These are phyloP conservation scores for Lyophyllum shimeji DNA, from an alignment of 768 basidiomycete species.

Conservation along the genomic window DNA sequence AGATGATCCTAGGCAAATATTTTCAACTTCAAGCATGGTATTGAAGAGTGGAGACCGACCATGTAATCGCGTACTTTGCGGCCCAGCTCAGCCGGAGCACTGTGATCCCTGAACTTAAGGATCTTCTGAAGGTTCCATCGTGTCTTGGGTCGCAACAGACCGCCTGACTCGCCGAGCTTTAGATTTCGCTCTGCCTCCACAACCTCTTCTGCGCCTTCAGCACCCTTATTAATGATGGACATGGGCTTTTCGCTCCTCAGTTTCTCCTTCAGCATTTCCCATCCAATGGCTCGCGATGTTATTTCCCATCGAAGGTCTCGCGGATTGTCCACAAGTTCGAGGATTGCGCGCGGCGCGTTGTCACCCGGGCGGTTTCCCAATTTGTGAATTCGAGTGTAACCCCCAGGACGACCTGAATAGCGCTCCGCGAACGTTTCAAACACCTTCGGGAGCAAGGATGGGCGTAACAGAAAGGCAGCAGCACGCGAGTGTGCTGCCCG, in stretches of 20 bases:
- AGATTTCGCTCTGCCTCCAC: constrained; percentile 49
- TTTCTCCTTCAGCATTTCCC: constrained; percentile 69
- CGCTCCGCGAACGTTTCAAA: constrained; percentile 79
- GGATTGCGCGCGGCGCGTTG: constrained; percentile 88
- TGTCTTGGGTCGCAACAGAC: constrained; percentile 60
- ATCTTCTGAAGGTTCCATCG: constrained; percentile 77
- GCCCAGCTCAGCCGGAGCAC: constrained; percentile 47
- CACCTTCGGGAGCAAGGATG: constrained; percentile 73
- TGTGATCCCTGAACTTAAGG: constrained; percentile 53
- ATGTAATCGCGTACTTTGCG: constrained; percentile 63
- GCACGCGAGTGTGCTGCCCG: constrained; percentile 70
- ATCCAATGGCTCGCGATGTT: constrained; percentile 83
- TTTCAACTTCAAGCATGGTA: constrained; percentile 6
- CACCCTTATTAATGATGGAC: constrained; percentile 51
- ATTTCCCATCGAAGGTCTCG: constrained; percentile 86
- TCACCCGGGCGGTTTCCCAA: constrained; percentile 90
- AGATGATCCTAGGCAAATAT: constrained; percentile 54
- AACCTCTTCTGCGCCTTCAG: constrained; percentile 41
- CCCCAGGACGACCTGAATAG: constrained; percentile 81
- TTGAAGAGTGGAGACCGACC: constrained; percentile 42
- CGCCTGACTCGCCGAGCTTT: constrained; percentile 32
- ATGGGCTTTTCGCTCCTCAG: constrained; percentile 44
- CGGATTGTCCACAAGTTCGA: constrained; percentile 95
- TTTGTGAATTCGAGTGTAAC: constrained; percentile 93
- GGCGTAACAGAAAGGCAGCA: constrained; percentile 76